Base-by-base conservation (phyloP, 768 basidiomycete genomes). In the Harrya chromipes region DNA sequence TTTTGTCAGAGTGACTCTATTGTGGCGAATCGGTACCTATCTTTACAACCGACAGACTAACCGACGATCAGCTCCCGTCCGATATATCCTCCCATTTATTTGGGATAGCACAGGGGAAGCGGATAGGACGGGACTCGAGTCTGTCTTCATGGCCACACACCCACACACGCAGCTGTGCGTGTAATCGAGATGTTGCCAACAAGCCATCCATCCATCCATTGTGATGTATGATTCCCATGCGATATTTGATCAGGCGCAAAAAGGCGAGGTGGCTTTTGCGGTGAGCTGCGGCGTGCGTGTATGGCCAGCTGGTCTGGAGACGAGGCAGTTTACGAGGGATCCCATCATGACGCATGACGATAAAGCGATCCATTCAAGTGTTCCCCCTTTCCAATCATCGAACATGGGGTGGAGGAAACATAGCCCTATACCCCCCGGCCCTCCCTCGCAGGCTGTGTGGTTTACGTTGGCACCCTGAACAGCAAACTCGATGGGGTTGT, bases 381-480 rank as follows among this genome's bases (percentile, higher is more conserved):
- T 29, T 13, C 10, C 20, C 26, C 55, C 44, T 52, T 49, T 55
- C 31, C 52, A 60, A 58, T 57, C 46, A 46, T 49, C 49, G 23
- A 55, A 54, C 55, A 38, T 49, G 35, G 43, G 43, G 16, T 27
- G 29, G 29, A 29, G 12, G 29, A 29, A 11, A 40, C 43, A 50
- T 50, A 55, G 59, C 61, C 62, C 59, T 53, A 6, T 50, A 37
- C 62, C 55, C 51, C 62, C 29, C 29, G 4, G 29, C 29, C 29
- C 9, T 29, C 29, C 52, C 50, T 46, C 48, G 17, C 26, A 44
- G 55, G 63, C 63, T 65, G 62, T 65, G 62, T 64, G 57, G 50
- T 53, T 64, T 64, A 64, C 62, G 62, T 64, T 50, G 55, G 4
- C 43, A 63, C 57, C 63, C 62, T 65, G 51, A 54, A 56, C 43